Percentiles rank a stretch among this genome's conserved stretches.
Conservation (phyloP, 768 basidiomycete species). For the Podaxis sp. region DNA sequence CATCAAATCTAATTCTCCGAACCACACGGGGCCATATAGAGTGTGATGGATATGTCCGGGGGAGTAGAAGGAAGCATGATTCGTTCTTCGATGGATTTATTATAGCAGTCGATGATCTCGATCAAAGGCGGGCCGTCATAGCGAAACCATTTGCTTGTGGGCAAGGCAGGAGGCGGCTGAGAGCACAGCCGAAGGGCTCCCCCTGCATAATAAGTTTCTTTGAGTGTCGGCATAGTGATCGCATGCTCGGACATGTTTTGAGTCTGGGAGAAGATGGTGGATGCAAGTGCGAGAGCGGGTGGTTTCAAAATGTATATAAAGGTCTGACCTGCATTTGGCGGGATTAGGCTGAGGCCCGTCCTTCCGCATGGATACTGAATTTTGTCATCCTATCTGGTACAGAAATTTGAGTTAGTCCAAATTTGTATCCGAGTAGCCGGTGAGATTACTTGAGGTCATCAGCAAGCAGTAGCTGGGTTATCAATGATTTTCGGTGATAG, state of each 20-base stretch:
- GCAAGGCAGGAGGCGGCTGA: background rate
- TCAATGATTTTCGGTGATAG: no score
- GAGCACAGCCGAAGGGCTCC: background rate
- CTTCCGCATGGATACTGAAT: no score
- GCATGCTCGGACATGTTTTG: background rate
- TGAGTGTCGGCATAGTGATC: background rate
- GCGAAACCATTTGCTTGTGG: background rate
- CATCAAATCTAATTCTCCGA: background rate
- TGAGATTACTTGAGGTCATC: no score
- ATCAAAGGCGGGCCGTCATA: background rate
- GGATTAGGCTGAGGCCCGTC: no score
- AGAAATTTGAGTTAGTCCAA: no score
- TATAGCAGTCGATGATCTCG: background rate
- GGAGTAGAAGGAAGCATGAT: background rate
- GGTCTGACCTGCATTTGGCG: no score
- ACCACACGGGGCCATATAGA: background rate
- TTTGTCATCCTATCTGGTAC: no score
- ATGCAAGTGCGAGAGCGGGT: no score
- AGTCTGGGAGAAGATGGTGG: no score
- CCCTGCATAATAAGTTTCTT: background rate
- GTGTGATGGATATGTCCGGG: background rate
- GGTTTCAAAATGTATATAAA: no score
- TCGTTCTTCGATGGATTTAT: background rate
- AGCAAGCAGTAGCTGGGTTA: no score
- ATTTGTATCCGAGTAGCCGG: no score